Percentiles rank a stretch among this genome's conserved stretches.
phyloP scores from a whole-genome alignment of 2,329 filamentous ascomycete species.

The Cryphonectria japonica region DNA sequence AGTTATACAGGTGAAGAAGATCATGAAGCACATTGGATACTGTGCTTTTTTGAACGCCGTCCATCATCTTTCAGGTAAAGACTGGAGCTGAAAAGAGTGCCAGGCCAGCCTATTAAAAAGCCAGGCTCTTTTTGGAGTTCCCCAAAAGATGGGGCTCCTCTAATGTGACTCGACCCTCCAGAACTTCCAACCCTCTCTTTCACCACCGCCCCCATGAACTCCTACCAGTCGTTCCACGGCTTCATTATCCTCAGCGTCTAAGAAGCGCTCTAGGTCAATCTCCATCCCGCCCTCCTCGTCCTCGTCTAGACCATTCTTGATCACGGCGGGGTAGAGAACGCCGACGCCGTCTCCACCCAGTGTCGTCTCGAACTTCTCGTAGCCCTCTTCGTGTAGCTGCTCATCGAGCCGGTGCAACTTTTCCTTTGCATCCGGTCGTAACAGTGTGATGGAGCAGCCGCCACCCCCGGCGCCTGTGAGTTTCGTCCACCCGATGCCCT shows the following conservation, averaged over 20 bases:
- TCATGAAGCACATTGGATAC: not conserved
- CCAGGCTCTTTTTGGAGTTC: not conserved
- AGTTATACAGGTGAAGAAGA: not conserved
- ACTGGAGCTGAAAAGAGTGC: not conserved
- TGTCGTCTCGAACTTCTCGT: slow-evolving; percentile 84
- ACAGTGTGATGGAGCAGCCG: slow-evolving; percentile 90
- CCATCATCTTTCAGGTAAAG: not conserved
- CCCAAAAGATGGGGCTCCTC: not conserved
- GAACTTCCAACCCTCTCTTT: slow-evolving; percentile 83
- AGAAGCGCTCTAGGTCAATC: slow-evolving; percentile 83
- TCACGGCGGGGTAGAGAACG: slow-evolving; percentile 88
- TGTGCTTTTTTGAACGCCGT: not conserved
- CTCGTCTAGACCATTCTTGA: slow-evolving; percentile 82
- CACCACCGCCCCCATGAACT: slow-evolving; percentile 69
- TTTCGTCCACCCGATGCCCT: slow-evolving; percentile 95
- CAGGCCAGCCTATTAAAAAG: not conserved
- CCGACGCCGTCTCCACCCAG: slow-evolving; percentile 93
- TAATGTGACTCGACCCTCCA: slow-evolving; percentile 67
- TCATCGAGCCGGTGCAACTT: slow-evolving; percentile 66
- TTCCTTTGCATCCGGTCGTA: slow-evolving; percentile 67
- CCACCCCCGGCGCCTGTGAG: slow-evolving; percentile 94
- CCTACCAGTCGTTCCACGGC: slow-evolving; percentile 89
- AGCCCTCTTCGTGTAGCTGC: slow-evolving; percentile 72
- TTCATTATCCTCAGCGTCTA: slow-evolving; percentile 80
- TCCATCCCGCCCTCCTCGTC: slow-evolving; percentile 83